Base-by-base conservation (phyloP, 2,329 filamentous ascomycete species). In the Colletotrichum echinochloae region DNA sequence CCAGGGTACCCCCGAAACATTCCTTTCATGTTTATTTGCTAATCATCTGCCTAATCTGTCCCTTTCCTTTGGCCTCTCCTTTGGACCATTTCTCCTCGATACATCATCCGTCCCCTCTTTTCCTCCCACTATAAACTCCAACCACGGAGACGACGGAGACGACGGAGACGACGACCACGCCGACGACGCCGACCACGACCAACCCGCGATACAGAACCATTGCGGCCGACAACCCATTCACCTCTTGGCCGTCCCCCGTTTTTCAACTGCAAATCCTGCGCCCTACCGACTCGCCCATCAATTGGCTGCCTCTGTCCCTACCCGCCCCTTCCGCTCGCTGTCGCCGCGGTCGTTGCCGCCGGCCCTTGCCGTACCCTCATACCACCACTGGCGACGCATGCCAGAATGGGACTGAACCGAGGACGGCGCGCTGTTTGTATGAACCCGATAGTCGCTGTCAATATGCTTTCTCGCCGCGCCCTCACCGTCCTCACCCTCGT, bases 391-490 rank as follows among this genome's bases (percentile, higher is more conserved):
- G 33, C 65, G 8, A 51, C 28, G 30, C 65, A 16, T 55, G 35
- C 33, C 60, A 70, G 56, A 49, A 71, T 71, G 66, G 69, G 69
- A 37, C 61, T 71, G 69, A 56, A 20, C 28, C 60, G 39, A 64
- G 51, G 59, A 60, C 70, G 71, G 51, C 28, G 67, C 68, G 71
- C 65, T 56, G 49, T 33, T 49, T 65, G 39, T 41, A 26, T 70
- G 51, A 73, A 65, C n/a, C 63, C 68, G 1, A 48, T 62, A 28
- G 41, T 54, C 59, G 41, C 54, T 26, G 48, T 70, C 72, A 71
- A 56, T 33, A 78, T 79, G 74, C 66, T 78, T 20, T 76, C 77
- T 7, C 74, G 77, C 39, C 80, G 77, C 63, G 74, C 75, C 30
- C 64, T 78, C 51, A 62, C 75, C 33, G 30, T 78, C 20, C 20